Evolutionary conservation across 352 stramenopile genomes (phyloP), one percentile per base, ranked within the genome.

Genomic region (Aphanomyces cochlioides): DNA sequence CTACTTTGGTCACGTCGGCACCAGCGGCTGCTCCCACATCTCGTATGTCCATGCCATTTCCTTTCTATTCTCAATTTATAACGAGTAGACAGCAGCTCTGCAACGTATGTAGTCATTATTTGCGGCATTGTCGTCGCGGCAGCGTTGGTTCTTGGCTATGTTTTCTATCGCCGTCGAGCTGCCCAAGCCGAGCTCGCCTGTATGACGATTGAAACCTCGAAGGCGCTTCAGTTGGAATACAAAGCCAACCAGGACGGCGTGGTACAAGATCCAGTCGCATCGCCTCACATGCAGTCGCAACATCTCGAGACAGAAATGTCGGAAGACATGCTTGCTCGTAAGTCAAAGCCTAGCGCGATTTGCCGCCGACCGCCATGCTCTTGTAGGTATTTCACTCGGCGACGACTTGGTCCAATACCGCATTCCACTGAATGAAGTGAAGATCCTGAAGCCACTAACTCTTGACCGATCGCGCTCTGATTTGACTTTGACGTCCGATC

Each of bases 371-470:
- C 43, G 17, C 43, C 10, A n/a, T 50, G 43, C 43, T 50, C 17
- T 12, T 15, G 17, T 67, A 67, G 60, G 37, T n/a, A 19, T 67
- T 28, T 17, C 37, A n/a, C 43, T 50, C 41, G 43, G 37, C 5
- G 37, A 41, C 47, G 60, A 67, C 6, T 41, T 67, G 4, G 28
- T 28, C 21, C 28, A 67, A 28, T 41, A 67, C 37, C 60, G 60
- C 17, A 67, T 67, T n/a, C 60, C 60, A 13, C 47, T 67, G n/a
- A 57, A 57, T 15, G 60, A 67, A 21, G 60, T 67, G 4, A 58
- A 67, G 34, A 67, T 67, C 13, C 19, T 67, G 10, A 41, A 41
- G 10, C 60, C 60, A 28, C 47, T 67, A 8, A 37, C 45, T 0
- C 28, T 17, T 41, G 47, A 67, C 28, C 60, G 47, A 28, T 28